Conservation (phyloP, 2,329 filamentous ascomycete genomes). For the Alternaria sp. region DNA sequence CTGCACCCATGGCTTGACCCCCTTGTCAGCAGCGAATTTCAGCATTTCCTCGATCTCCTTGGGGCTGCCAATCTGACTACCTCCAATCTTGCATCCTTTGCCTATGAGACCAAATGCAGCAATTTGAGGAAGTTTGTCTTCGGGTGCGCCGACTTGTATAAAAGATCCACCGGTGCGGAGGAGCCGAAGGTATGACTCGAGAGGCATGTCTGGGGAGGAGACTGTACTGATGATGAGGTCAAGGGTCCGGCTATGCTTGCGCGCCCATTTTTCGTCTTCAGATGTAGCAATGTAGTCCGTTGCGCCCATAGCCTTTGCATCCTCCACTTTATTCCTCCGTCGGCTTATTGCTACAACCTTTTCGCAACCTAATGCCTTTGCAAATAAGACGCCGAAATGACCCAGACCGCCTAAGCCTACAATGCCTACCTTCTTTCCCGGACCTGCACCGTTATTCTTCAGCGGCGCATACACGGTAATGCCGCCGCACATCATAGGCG, state of each 20-base stretch:
- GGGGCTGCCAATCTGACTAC: slow-evolving; percentile 62
- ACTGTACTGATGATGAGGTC: slow-evolving; percentile 69
- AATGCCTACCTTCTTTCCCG: slow-evolving; percentile 75
- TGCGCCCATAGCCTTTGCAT: slow-evolving; percentile 70
- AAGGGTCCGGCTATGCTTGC: slow-evolving; percentile 64
- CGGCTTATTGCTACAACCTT: slow-evolving; percentile 71
- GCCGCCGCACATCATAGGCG: slow-evolving; percentile 80
- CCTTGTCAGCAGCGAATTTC: slow-evolving; percentile 65
- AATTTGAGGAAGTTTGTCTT: slow-evolving; percentile 64
- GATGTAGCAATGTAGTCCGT: slow-evolving; percentile 67
- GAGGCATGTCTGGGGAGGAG: slow-evolving; percentile 67
- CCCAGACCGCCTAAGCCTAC: slow-evolving; percentile 77
- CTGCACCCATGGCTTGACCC: slow-evolving; percentile 70
- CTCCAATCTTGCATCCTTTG: slow-evolving; percentile 61
- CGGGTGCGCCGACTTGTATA: slow-evolving; percentile 73
- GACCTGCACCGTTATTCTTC: slow-evolving; percentile 70
- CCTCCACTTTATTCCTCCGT: slow-evolving; percentile 64
- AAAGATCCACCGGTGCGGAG: slow-evolving; percentile 68
- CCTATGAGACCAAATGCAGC: slow-evolving; percentile 66
- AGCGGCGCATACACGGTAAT: slow-evolving; percentile 77
- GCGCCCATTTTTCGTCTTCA: slow-evolving; percentile 62
- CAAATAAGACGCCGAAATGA: slow-evolving; percentile 76
- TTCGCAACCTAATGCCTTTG: slow-evolving; percentile 74
- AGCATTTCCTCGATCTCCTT: slow-evolving; percentile 69
- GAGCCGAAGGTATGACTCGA: slow-evolving; percentile 68